These are phyloP conservation scores for Thelephora terrestris DNA, from an alignment of 1,284 basidiomycete species.

Conservation along the genomic window DNA sequence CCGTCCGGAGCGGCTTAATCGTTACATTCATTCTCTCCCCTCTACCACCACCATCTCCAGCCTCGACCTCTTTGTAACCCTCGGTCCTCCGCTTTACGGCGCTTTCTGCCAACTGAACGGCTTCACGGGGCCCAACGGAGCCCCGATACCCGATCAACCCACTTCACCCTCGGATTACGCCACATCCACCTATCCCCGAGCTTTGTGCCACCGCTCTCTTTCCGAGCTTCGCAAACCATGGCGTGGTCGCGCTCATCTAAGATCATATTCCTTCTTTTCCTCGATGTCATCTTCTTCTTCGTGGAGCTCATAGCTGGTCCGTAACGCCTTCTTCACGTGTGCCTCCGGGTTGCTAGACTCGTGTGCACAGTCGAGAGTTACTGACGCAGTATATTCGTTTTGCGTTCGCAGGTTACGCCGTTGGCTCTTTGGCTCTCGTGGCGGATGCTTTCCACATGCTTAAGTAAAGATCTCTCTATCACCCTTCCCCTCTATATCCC, in stretches of 20 bases:
- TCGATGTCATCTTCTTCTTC: slow-evolving; percentile 89
- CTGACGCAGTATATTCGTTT: not conserved
- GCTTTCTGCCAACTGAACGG: too few relatives aligned
- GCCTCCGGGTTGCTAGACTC: slow-evolving; percentile 1
- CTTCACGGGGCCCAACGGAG: not conserved
- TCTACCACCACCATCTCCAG: too few relatives aligned
- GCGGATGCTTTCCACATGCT: slow-evolving; percentile 99
- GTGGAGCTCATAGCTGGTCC: slow-evolving; percentile 79
- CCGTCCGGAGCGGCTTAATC: too few relatives aligned
- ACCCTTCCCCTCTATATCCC: not conserved
- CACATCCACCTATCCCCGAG: not conserved
- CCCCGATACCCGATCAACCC: not conserved
- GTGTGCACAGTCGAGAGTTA: not conserved
- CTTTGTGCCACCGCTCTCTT: not conserved
- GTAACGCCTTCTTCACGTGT: slow-evolving; percentile 16
- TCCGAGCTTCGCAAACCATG: slow-evolving; percentile 2
- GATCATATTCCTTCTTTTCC: slow-evolving; percentile 73
- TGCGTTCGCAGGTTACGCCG: slow-evolving; percentile 65
- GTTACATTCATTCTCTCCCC: too few relatives aligned
- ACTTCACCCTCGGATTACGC: not conserved
- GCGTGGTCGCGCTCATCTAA: slow-evolving; percentile 62
- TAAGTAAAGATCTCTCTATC: slow-evolving; percentile 45
- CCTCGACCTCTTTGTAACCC: too few relatives aligned
- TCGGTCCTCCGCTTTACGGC: too few relatives aligned
- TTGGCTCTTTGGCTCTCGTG: slow-evolving; percentile 90